Base-by-base conservation (phyloP, 768 basidiomycete genomes). In the Lepiota brunneoincarnata region DNA sequence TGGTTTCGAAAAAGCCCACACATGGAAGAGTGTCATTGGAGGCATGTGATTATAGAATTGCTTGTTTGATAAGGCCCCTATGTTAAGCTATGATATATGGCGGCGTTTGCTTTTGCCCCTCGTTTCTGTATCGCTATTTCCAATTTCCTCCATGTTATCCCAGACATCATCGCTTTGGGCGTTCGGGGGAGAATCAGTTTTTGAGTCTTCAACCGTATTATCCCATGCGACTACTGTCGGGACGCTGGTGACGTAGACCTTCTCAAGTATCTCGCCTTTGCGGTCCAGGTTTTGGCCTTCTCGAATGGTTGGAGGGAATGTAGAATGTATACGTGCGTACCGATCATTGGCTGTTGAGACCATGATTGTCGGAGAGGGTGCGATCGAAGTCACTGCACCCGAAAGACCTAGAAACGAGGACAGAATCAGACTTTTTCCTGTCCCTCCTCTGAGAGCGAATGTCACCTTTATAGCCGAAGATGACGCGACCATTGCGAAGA, bases 1-100 rank as follows among this genome's bases (percentile, higher is more conserved):
- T 64, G 96, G 96, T 3, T 98, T 98, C 67, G 96, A 98, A 71
- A 86, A 84, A 59, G 94, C 86, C 6, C 86, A 84, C 58, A 84
- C 75, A 14, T 98, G 95, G 96, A 81, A 86, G 71, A 92, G 89
- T 62, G 76, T 86, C 65, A 93, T 94, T 61, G 93, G 81, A 46
- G 67, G 75, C 46, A 59, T 71, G 58, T 71, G 64, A 56, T 9
- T 31, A 31, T 31, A 10, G 31, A 9, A 2, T 31, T 28, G 26
- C 3, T 28, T 28, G 26, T 7, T 28, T 28, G 26, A 28, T 28
- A 4, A 28, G 7, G 11, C 6, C 2, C 31, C 31, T 31, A 31
- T 9, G 7, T 31, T 31, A 31, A 31, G 31, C 7, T 31, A 41
- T 26, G 45, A 41, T 44, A 51, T n/a, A 49, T 55, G 47, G 11